Evolutionary conservation across 306 rosid species (phyloP), one percentile per base, ranked within the genome.

Genomic region (Erythrophleum fordii): DNA sequence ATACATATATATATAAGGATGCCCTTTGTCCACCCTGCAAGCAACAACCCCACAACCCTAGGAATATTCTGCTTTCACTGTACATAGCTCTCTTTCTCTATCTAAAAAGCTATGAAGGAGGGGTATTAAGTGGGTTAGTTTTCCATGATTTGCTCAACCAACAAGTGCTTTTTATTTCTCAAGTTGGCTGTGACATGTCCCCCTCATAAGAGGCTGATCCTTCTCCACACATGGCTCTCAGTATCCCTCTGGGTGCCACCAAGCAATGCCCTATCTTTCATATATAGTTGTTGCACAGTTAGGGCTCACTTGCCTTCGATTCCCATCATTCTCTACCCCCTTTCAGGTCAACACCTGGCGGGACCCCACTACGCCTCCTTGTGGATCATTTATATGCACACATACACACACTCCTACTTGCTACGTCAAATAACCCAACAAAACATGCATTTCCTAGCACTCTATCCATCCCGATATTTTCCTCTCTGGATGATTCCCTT

Each of bases 281-380:
- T 29, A n/a, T 42, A 11, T 9, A 42, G 62, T 75, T 61, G 75
- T 69, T 73, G 51, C 62, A 48, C 6, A 6, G 13, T 75, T 86
- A 84, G 87, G 84, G 62, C 80, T 81, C 77, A n/a, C 69, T 71
- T 65, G 72, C 73, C 56, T 51, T 80, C n/a, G n/a, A n/a, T n/a
- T n/a, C 80, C 92, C 91, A 85, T 91, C 81, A 87, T 87, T 82
- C 73, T 71, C 72, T 82, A 82, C 80, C 69, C 82, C 88, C 76
- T 60, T 28, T 55, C 6, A 18, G 84, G 78, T 82, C 73, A 88
- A 85, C 92, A 87, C 8, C 59, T 56, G 11, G 3, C 4, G 85
- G 87, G 87, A 58, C 91, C 90, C 91, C 90, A 74, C 76, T 42
- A 35, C 74, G 9, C 45, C 11, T 11, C 29, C 16, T 11, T 37